phyloP scores from a whole-genome alignment of 1,284 basidiomycete genomes.

The Cystobasidium pallidum region DNA sequence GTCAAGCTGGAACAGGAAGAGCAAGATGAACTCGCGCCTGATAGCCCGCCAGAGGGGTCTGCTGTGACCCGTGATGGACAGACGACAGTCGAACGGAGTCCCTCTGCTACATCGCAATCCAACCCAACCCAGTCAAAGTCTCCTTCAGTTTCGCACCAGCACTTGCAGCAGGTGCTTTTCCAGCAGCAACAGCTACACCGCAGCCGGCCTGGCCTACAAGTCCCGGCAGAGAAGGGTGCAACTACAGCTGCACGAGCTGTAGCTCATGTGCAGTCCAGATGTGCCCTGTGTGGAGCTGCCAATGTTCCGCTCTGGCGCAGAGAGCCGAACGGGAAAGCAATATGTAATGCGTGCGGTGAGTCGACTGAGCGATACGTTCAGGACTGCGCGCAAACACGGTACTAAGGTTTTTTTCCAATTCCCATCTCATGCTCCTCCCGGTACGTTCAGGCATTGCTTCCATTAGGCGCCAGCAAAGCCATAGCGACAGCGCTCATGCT shows the following conservation, averaged over 20 bases:
- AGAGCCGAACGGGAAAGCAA: conserved; percentile 83
- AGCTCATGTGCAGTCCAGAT: conserved; percentile 59
- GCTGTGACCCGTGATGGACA: not conserved
- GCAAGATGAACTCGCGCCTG: conserved; percentile 23
- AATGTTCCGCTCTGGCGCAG: conserved; percentile 90
- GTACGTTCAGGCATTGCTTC: conserved; percentile 21
- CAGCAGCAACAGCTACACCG: conserved; percentile 36
- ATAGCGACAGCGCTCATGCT: not conserved
- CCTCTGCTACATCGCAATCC: conserved; percentile 4
- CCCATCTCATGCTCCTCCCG: no score
- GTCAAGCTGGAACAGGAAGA: conserved; percentile 27
- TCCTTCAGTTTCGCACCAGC: conserved; percentile 25
- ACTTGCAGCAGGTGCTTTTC: conserved; percentile 25
- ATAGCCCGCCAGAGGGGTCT: not conserved
- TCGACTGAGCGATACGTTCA: conserved; percentile 44
- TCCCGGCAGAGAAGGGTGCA: not conserved
- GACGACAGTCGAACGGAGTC: not conserved
- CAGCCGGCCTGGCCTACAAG: not conserved
- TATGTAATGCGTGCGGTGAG: conserved; percentile 85
- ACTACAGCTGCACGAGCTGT: conserved; percentile 5
- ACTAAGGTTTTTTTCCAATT: no score
- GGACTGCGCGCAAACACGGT: no score
- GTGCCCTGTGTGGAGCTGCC: conserved; percentile 88
- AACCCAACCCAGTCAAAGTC: not conserved
- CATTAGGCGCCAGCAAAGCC: conserved; percentile 15